Base-by-base conservation (phyloP, 306 rosid species). In the Aeschynomene evenia region DNA sequence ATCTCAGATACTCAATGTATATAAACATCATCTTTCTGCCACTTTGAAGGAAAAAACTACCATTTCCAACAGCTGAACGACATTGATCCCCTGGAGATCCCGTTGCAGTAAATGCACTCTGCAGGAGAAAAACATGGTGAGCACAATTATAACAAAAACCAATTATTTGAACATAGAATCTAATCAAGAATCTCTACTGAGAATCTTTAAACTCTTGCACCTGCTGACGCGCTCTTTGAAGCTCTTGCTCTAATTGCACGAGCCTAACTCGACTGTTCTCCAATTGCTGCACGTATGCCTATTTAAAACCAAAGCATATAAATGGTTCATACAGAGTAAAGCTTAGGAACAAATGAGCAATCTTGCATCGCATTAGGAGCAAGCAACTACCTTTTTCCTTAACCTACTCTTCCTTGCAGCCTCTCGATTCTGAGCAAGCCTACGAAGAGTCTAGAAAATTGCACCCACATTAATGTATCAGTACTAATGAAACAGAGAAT, bases 211-310 rank as follows among this genome's bases (percentile, higher is more conserved):
- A 52, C 21, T 50, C 22, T 37, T 37, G 58, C 56, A 91, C 98
- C 95, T 92, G 95, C 52, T 92, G 96, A 3, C 88, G 89, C 5
- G 82, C 82, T 28, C 77, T 80, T 42, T 86, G 93, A 56, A 92
- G 88, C 71, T 89, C 95, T 81, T 89, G 92, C 74, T 89, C 96
- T 13, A 92, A 61, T 56, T 88, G 93, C 1, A 86, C 52, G 50
- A 92, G 93, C 83, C 82, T 86, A 15, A 79, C 66, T 36, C 87
- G 70, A 85, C 91, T 85, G 19, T 43, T 89, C 76, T 89, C 95
- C 83, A 87, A 73, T 75, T 89, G 95, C 74, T 89, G 95, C 77
- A 92, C 95, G 77, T 92, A 89, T 43, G 96, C 98, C 96, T 89
- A 81, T 74, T 82, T 48, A 83, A 86, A 85, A 80, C 79, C 83